phyloP scores from a whole-genome alignment of 192 early-diverging fungal species.

The Thoreauomyces humboldtii region DNA sequence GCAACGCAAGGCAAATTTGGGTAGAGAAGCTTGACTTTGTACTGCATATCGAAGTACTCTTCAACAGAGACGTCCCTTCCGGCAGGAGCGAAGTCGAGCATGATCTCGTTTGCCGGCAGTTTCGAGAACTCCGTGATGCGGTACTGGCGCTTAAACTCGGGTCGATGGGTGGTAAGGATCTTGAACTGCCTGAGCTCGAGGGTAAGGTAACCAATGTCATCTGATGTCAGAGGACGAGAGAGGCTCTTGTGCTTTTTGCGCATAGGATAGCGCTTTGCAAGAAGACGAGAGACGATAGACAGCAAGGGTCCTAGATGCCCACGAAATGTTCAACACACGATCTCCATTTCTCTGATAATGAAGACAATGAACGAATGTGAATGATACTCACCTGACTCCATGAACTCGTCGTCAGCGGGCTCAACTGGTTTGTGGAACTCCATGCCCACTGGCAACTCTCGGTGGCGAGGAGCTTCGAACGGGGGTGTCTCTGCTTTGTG shows the following conservation, averaged over 20 bases:
- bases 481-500: no score
- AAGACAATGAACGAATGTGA: no score
- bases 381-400: no score
- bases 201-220: slow-evolving; percentile 19
- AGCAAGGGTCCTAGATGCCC: neutral
- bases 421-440: no score
- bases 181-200: slow-evolving; percentile 7
- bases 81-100: no score
- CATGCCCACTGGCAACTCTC: no score
- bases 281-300: neutral
- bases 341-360: no score
- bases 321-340: no score
- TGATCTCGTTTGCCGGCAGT: neutral
- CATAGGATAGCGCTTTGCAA: neutral
- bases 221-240: slow-evolving; percentile 1
- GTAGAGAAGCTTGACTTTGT: neutral
- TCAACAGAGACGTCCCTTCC: no score
- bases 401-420: no score
- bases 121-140: neutral
- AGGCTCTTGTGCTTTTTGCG: neutral
- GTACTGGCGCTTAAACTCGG: slow-evolving; percentile 15
- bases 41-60: slow-evolving; percentile 9
- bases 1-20: slow-evolving; percentile 8
- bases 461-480: no score
- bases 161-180: slow-evolving; percentile 9